Percentiles rank a stretch among this genome's conserved stretches.
These are phyloP conservation scores for Globisporangium abappressorium DNA, from an alignment of 352 stramenopile species.

Conservation along the genomic window DNA sequence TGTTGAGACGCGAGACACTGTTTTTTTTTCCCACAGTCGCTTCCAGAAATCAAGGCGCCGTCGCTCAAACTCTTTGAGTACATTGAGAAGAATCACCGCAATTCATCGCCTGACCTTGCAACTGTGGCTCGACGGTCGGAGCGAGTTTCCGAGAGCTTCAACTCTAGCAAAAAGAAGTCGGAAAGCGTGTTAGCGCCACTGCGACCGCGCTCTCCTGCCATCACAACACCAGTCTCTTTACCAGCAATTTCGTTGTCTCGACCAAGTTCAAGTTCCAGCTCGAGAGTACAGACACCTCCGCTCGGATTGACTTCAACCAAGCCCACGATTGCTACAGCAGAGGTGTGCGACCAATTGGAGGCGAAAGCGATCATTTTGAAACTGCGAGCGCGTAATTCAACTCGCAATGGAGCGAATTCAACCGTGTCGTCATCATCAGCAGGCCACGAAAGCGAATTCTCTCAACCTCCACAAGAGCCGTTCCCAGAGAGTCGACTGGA, in stretches of 20 bases:
- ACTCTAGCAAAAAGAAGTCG: slow-evolving; percentile 26
- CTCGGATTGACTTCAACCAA: background rate
- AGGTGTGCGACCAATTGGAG: slow-evolving; percentile 27
- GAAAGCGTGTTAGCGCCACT: slow-evolving; percentile 17
- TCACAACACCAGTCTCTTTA: background rate
- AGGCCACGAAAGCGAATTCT: background rate
- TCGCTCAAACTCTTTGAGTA: slow-evolving; percentile 55
- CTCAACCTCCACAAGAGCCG: slow-evolving; percentile 13
- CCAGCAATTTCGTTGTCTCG: slow-evolving; percentile 12
- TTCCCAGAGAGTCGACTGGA: slow-evolving; percentile 35
- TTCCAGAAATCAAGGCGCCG: slow-evolving; percentile 39
- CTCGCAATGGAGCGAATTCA: slow-evolving; percentile 4
- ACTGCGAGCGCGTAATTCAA: slow-evolving; percentile 25
- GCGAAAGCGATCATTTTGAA: slow-evolving; percentile 37
- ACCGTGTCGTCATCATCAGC: background rate
- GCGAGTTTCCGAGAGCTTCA: slow-evolving; percentile 34
- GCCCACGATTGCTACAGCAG: background rate
- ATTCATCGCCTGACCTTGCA: background rate
- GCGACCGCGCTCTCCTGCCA: background rate
- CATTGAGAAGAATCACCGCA: slow-evolving; percentile 29
- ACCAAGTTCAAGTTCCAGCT: slow-evolving; percentile 6
- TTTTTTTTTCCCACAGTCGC: slow-evolving; percentile 21
- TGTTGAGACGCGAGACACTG: background rate
- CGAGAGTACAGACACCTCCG: slow-evolving; percentile 9
- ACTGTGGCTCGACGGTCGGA: background rate